These are phyloP conservation scores for Ramaria sp. DNA, from an alignment of 768 basidiomycete genomes.

Conservation along the genomic window DNA sequence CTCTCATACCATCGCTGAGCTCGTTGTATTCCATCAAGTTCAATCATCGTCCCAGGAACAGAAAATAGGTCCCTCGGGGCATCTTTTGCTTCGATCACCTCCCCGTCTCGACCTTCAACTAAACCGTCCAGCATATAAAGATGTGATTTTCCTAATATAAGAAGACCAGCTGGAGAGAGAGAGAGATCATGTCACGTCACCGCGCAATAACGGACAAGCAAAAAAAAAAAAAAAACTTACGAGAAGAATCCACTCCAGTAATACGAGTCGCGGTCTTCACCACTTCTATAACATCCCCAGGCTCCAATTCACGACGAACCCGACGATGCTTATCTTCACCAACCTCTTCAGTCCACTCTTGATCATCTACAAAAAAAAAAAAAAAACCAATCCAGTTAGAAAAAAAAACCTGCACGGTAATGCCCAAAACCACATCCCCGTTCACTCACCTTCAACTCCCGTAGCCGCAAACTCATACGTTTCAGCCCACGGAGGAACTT, in stretches of 20 bases:
- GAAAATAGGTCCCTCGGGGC: constrained; percentile 74
- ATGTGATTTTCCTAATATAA: constrained; percentile 78
- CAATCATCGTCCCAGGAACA: constrained; percentile 75
- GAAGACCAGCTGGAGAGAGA: constrained; percentile 63
- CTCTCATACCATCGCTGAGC: constrained; percentile 68
- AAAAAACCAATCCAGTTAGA: too few relatives aligned
- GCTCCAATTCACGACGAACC: constrained; percentile 77
- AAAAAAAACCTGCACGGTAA: too few relatives aligned
- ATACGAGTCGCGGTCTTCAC: constrained; percentile 80
- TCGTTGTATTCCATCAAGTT: constrained; percentile 66
- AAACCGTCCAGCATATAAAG: constrained; percentile 87
- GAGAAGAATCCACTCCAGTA: constrained; percentile 84
- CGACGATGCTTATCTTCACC: constrained; percentile 82
- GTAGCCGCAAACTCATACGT: constrained; percentile 56
- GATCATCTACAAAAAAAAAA: constrained; percentile 27
- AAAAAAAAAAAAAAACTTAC: constrained; percentile 33
- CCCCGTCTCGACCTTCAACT: constrained; percentile 76
- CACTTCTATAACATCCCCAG: constrained; percentile 83
- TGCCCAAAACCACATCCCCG: too few relatives aligned
- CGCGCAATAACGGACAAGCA: neutral
- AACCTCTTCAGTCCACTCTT: constrained; percentile 62
- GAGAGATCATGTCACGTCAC: neutral
- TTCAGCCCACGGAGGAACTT: constrained; percentile 67
- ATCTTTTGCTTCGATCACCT: constrained; percentile 80
- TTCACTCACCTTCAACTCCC: constrained; percentile 44